Conservation (phyloP, 306 rosid genomes). For the Prunus dulcis region DNA sequence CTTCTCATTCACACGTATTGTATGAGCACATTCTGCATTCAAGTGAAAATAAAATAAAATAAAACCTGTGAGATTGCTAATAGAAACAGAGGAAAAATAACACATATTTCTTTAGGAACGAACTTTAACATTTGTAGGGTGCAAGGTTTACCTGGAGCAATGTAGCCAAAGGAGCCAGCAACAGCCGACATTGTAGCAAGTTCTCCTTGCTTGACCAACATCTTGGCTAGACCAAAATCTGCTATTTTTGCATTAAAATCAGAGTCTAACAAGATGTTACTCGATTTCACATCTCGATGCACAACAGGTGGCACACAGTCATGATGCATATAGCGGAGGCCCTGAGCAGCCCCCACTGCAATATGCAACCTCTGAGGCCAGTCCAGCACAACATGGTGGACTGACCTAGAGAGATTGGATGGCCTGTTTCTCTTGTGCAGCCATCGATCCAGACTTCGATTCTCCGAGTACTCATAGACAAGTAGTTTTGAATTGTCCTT, state of each 20-base stretch:
- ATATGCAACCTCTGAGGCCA: constrained; percentile 73
- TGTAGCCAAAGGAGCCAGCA: constrained; percentile 87
- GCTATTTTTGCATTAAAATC: constrained; percentile 75
- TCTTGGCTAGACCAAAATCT: constrained; percentile 81
- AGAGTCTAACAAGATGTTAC: constrained; percentile 75
- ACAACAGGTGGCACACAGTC: constrained; percentile 60
- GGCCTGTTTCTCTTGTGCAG: constrained; percentile 38
- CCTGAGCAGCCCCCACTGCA: constrained; percentile 70
- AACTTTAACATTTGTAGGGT: not conserved
- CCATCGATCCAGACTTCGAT: constrained; percentile 76
- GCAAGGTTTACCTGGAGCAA: constrained; percentile 75
- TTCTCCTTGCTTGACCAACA: constrained; percentile 65
- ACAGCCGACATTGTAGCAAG: constrained; percentile 69
- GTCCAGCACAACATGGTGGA: constrained; percentile 29
- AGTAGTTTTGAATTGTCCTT: constrained; percentile 58
- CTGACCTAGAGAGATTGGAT: constrained; percentile 23
- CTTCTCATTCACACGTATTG: constrained; percentile 63
- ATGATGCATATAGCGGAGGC: constrained; percentile 86
- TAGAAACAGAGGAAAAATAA: not conserved
- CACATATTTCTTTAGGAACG: not conserved
- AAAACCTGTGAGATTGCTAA: not conserved
- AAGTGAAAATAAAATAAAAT: not conserved
- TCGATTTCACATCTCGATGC: constrained; percentile 77
- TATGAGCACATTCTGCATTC: constrained; percentile 60
- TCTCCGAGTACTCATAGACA: constrained; percentile 65